These are phyloP conservation scores for Magnaporthiopsis incrustans DNA, from an alignment of 2,329 filamentous ascomycete genomes.

Conservation along the genomic window DNA sequence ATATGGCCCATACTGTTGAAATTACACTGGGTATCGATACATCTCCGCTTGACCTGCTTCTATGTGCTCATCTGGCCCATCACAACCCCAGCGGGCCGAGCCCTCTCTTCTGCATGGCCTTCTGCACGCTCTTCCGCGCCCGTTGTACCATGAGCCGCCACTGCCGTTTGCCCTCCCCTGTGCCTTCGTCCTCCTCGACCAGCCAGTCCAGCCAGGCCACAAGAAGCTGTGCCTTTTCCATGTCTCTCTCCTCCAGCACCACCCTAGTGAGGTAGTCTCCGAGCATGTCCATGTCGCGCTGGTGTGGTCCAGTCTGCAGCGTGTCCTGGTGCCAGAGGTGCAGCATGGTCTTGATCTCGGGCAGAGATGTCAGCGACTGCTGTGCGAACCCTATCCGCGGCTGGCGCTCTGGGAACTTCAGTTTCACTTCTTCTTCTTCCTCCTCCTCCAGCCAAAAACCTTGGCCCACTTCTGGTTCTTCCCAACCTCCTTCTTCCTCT, in stretches of 20 bases:
- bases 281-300: constrained; percentile 68
- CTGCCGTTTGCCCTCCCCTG: constrained; percentile 26
- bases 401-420: constrained; percentile 39
- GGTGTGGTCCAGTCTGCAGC: constrained; percentile 64
- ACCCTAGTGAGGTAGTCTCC: constrained; percentile 64
- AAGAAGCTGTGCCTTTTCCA: constrained; percentile 84
- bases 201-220: constrained; percentile 62
- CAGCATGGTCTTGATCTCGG: constrained; percentile 66
- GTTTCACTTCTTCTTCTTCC: constrained; percentile 26
- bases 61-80: constrained; percentile 8
- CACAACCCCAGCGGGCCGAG: constrained; percentile 46
- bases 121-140: constrained; percentile 44
- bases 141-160: constrained; percentile 39
- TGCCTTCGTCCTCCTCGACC: constrained; percentile 37
- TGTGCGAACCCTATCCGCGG: constrained; percentile 38
- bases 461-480: not conserved
- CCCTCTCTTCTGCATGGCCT: constrained; percentile 47
- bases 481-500: not conserved
- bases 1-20: not conserved
- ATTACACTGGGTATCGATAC: not conserved
- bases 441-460: constrained; percentile 10
- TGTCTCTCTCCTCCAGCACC: constrained; percentile 65
- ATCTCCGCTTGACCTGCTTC: not conserved
- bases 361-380: constrained; percentile 29
- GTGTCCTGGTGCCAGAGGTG: constrained; percentile 71